These are phyloP conservation scores for Talaromyces sp. DNA, from an alignment of 2,329 filamentous ascomycete species.

Conservation along the genomic window DNA sequence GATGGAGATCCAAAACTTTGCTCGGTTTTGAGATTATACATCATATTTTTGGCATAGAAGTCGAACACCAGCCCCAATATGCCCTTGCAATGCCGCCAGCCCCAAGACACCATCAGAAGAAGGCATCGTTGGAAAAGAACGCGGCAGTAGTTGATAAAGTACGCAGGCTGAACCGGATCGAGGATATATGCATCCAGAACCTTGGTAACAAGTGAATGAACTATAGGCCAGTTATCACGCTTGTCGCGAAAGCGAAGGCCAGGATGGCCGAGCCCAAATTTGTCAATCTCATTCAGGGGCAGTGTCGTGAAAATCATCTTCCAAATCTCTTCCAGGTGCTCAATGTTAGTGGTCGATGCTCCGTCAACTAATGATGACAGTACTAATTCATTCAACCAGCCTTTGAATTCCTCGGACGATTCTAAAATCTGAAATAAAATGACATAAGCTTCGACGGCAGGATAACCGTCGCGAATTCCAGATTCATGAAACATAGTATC, in stretches of 20 bases:
- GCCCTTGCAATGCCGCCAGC: constrained; percentile 53
- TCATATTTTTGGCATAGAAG: constrained; percentile 52
- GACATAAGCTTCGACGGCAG: constrained; percentile 44
- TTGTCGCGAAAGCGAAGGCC: constrained; percentile 37
- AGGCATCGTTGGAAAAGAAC: constrained; percentile 50
- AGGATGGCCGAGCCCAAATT: constrained; percentile 42
- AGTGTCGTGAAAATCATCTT: constrained; percentile 48
- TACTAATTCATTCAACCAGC: constrained; percentile 43
- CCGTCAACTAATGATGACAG: constrained; percentile 33
- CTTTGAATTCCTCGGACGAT: constrained; percentile 23
- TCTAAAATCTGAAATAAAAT: constrained; percentile 43
- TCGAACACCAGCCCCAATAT: constrained; percentile 53
- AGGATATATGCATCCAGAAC: constrained; percentile 45
- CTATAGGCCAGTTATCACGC: constrained; percentile 48
- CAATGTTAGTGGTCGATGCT: constrained; percentile 32
- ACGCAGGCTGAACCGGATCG: constrained; percentile 36
- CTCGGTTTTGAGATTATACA: constrained; percentile 51
- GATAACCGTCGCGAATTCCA: constrained; percentile 44
- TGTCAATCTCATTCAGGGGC: constrained; percentile 51
- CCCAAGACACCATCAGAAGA: constrained; percentile 50
- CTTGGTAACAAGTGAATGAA: constrained; percentile 44
- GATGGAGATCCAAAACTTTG: constrained; percentile 47
- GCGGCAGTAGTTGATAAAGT: constrained; percentile 54
- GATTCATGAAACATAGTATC: constrained; percentile 38
- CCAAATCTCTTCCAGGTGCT: constrained; percentile 35